A percentile compares a stretch with the other conserved stretches of the same genome.
phyloP scores from a whole-genome alignment of 1,139 yeast species.

The Lodderomyces margitis region DNA sequence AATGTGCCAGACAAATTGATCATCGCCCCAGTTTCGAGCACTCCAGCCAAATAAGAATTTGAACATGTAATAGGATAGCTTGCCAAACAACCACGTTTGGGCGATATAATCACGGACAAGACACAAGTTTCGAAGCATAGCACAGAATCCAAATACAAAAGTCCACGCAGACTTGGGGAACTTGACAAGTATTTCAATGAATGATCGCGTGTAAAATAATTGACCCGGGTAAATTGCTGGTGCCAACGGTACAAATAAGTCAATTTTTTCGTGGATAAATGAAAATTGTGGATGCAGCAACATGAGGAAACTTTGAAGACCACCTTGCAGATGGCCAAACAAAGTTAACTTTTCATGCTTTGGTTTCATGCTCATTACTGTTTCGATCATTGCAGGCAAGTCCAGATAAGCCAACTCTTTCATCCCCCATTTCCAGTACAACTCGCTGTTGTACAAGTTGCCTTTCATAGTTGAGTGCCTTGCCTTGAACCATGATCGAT shows the following conservation, averaged over 20 bases:
- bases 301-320: conserved; percentile 75
- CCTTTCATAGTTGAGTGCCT: conserved; percentile 46
- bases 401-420: conserved; percentile 76
- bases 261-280: conserved; percentile 47
- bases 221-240: conserved; percentile 91
- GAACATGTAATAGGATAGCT: conserved; percentile 73
- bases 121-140: conserved; percentile 62
- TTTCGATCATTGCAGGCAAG: conserved; percentile 66
- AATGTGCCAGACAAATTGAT: conserved; percentile 58
- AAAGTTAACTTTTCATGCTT: conserved; percentile 52
- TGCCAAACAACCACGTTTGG: conserved; percentile 53
- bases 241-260: conserved; percentile 71
- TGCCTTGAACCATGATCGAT: conserved; percentile 81
- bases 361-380: conserved; percentile 47
- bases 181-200: conserved; percentile 55
- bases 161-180: conserved; percentile 37
- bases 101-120: conserved; percentile 44
- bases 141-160: conserved; percentile 56
- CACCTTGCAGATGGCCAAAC: conserved; percentile 90
- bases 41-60: conserved; percentile 85
- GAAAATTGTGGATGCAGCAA: conserved; percentile 37
- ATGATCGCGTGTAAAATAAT: conserved; percentile 54
- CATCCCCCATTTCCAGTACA: conserved; percentile 84
- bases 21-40: conserved; percentile 66
- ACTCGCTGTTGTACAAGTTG: conserved; percentile 47